Percentiles rank a stretch among this genome's conserved stretches.
phyloP scores from a whole-genome alignment of 1,139 yeast genomes.

The Magnusiomyces paraingens region DNA sequence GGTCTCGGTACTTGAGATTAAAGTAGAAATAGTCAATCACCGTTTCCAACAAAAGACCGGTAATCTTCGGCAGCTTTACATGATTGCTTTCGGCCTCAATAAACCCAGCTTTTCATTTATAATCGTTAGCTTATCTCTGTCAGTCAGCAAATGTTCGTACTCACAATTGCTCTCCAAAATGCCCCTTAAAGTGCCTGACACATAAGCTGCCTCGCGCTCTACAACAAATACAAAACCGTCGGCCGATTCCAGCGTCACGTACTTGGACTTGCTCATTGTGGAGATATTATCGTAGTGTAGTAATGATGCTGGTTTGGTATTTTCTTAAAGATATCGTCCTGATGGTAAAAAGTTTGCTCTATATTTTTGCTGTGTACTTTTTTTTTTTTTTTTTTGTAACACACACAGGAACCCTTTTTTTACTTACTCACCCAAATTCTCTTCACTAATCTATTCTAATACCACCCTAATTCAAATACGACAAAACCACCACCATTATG shows the following conservation, averaged over 20 bases:
- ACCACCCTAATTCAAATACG: too few relatives aligned
- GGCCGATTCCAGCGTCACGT: constrained; percentile 65
- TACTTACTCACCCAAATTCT: too few relatives aligned
- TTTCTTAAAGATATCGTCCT: too few relatives aligned
- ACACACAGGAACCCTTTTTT: too few relatives aligned
- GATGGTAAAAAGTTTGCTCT: too few relatives aligned
- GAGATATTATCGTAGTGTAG: neutral
- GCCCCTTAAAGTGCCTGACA: constrained; percentile 72
- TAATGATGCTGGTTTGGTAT: too few relatives aligned
- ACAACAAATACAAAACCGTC: constrained; percentile 66
- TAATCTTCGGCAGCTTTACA: constrained; percentile 52
- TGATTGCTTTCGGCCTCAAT: constrained; percentile 47
- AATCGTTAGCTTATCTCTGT: neutral
- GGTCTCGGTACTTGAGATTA: constrained; percentile 60
- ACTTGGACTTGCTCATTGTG: constrained; percentile 26
- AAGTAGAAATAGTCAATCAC: constrained; percentile 83
- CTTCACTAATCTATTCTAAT: too few relatives aligned
- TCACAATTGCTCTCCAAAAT: constrained; percentile 46
- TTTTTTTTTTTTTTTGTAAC: too few relatives aligned
- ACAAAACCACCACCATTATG: constrained; percentile 5
- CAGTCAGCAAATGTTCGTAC: neutral
- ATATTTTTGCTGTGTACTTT: too few relatives aligned
- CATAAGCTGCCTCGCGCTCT: constrained; percentile 69
- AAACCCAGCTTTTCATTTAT: constrained; percentile 29
- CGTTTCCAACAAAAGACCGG: constrained; percentile 67